Percentiles rank a stretch among this genome's conserved stretches.
Evolutionary conservation across 2,329 filamentous ascomycete species (phyloP).

Genomic region (Cryphonectria parasitica): DNA sequence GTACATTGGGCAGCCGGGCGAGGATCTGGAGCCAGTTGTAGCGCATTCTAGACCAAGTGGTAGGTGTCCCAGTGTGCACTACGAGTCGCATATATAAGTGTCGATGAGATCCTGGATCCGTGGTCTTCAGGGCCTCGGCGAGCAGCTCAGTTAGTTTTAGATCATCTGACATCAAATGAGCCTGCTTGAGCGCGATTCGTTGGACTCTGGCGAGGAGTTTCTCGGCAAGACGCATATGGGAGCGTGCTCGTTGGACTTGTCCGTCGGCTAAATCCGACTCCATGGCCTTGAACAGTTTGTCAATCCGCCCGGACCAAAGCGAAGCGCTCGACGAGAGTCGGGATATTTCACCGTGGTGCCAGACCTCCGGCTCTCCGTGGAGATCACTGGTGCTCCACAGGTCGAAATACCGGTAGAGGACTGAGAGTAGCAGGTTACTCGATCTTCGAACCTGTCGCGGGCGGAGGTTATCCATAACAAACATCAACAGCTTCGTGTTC

Average conservation of each 20-base stretch:
- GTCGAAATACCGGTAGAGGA: constrained; percentile 22
- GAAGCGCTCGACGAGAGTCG: constrained; percentile 3
- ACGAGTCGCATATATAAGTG: constrained; percentile 17
- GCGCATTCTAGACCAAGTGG: constrained; percentile 22
- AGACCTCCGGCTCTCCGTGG: constrained; percentile 19
- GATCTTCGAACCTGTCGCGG: constrained; percentile 9
- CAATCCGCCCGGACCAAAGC: constrained; percentile 23
- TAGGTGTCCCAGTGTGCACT: constrained; percentile 4
- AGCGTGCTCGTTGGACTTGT: neutral
- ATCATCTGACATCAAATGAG: constrained; percentile 23
- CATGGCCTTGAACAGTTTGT: neutral
- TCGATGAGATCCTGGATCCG: constrained; percentile 15
- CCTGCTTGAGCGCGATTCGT: constrained; percentile 18
- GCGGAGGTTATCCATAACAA: constrained; percentile 18
- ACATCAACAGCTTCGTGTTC: constrained; percentile 17
- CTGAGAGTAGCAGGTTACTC: constrained; percentile 17
- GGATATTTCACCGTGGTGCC: constrained; percentile 1
- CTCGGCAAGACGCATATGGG: constrained; percentile 4
- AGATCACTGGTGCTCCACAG: constrained; percentile 21
- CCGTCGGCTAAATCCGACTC: constrained; percentile 13
- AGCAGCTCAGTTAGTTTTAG: constrained; percentile 3
- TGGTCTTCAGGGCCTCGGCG: constrained; percentile 17
- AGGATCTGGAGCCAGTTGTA: constrained; percentile 36
- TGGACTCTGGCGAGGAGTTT: constrained; percentile 8
- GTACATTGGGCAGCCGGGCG: constrained; percentile 30